Evolutionary conservation across 345 rosid species (phyloP), one percentile per base, ranked within the genome.

Genomic region (Psidium friedrichsthalianum): DNA sequence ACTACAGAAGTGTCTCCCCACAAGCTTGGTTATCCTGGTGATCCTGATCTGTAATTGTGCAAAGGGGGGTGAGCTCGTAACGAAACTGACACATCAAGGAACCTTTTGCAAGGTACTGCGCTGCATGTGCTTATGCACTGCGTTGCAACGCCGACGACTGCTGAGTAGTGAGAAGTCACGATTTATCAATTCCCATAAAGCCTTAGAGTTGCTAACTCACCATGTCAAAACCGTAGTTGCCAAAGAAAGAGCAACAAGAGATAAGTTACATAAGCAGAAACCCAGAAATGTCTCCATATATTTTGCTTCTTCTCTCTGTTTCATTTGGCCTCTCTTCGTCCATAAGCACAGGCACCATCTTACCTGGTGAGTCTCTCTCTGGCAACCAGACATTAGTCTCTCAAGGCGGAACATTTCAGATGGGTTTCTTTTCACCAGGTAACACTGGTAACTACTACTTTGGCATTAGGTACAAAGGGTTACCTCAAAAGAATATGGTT

Each of bases 371-470:
- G 51, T 80, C 84, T 25, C 84, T 85, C 51, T 85, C 87, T 8
- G 78, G 84, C 13, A 82, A 85, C 83, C 47, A 51, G 76, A 55
- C 78, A 36, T 42, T 85, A 58, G 49, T 42, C 54, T 85, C 87
- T 25, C 51, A 13, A 47, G 76, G 83, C 8, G 80, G 83, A 40
- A 81, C n/a, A 42, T 85, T 85, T 57, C 78, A 80, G 51, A 25
- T 81, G 74, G 87, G 87, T 1, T 85, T 85, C 83, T 85, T 85
- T 83, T 53, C 83, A 40, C 84, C 84, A 44, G 84, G 87, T 47
- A 56, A 85, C 54, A 76, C 87, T 51, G 16, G 74, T 24, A 80
- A 85, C 51, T 51, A 56, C 18, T 85, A 85, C 84, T 47, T 81
- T 29, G 87, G 87, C 56, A 85, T 85, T 57, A 57, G 87, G 87